A percentile compares a stretch with the other conserved stretches of the same genome.
These are phyloP conservation scores for Nitzschia palea DNA, from an alignment of 108 stramenopile species.

Conservation along the genomic window DNA sequence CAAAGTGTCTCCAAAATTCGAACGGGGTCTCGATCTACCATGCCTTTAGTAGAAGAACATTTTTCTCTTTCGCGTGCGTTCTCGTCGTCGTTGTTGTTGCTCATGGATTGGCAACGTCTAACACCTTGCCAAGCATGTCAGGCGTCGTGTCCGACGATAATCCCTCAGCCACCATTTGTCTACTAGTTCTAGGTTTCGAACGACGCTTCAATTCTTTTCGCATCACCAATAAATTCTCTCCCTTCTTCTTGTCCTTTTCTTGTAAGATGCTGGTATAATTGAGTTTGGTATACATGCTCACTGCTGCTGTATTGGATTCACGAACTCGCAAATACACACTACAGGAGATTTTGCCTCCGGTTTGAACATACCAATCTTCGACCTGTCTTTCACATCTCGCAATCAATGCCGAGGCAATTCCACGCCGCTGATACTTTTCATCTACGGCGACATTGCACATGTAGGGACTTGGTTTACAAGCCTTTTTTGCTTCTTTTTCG, in stretches of 20 bases:
- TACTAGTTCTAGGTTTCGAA: too few relatives aligned
- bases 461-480: constrained; percentile 33
- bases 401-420: constrained; percentile 63
- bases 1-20: too few relatives aligned
- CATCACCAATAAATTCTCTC: constrained; percentile 29
- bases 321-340: constrained; percentile 56
- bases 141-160: too few relatives aligned
- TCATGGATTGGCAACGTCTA: too few relatives aligned
- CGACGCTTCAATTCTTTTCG: constrained; percentile 24
- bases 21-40: too few relatives aligned
- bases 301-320: constrained; percentile 53
- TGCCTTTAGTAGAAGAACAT: too few relatives aligned
- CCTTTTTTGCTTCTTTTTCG: neutral
- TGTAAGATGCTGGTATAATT: constrained; percentile 37
- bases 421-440: constrained; percentile 47
- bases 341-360: neutral
- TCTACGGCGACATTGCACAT: constrained; percentile 83
- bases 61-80: too few relatives aligned
- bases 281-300: constrained; percentile 48
- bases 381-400: constrained; percentile 54
- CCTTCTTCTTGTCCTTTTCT: constrained; percentile 23
- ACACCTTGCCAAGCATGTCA: too few relatives aligned
- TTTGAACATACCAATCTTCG: constrained; percentile 2
- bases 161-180: too few relatives aligned
- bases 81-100: too few relatives aligned